Evolutionary conservation across 2,329 filamentous ascomycete genomes (phyloP).

Genomic region (Metarhizium brunneum): DNA sequence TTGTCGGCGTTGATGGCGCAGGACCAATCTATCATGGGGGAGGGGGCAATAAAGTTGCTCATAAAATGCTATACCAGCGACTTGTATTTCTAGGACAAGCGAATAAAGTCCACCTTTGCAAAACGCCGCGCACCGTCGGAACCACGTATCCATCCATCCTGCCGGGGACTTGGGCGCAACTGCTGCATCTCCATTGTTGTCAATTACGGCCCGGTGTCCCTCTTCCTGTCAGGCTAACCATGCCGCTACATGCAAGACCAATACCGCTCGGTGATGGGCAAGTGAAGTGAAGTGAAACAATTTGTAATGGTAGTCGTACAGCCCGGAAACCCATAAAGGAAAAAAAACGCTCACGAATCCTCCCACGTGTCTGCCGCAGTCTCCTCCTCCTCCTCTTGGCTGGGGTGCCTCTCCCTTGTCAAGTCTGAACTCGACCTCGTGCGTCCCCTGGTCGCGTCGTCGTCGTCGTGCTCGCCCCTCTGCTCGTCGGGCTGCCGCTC

Average conservation of each 20-base stretch:
- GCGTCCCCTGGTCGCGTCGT: constrained; percentile 2
- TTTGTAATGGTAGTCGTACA: background rate
- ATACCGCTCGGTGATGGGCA: background rate
- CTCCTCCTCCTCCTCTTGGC: background rate
- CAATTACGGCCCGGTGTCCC: background rate
- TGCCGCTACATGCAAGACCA: background rate
- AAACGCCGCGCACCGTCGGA: no score
- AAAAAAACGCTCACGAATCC: background rate
- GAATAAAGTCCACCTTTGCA: background rate
- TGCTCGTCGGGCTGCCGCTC: background rate
- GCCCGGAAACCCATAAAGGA: background rate
- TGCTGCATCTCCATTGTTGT: no score
- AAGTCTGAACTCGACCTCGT: background rate
- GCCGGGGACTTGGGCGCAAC: no score
- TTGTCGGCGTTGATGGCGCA: background rate
- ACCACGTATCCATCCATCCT: no score
- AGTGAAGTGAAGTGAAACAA: background rate
- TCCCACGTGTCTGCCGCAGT: constrained; percentile 1
- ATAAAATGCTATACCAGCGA: no score
- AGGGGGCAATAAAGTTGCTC: no score
- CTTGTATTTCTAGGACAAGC: background rate
- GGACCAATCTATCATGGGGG: no score
- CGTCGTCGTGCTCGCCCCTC: constrained; percentile 6
- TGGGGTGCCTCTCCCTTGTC: background rate
- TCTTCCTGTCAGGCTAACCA: background rate